Percentiles rank a stretch among this genome's conserved stretches.
phyloP scores from a whole-genome alignment of 176 grass and related monocot genomes.

The Carex cristatella region DNA sequence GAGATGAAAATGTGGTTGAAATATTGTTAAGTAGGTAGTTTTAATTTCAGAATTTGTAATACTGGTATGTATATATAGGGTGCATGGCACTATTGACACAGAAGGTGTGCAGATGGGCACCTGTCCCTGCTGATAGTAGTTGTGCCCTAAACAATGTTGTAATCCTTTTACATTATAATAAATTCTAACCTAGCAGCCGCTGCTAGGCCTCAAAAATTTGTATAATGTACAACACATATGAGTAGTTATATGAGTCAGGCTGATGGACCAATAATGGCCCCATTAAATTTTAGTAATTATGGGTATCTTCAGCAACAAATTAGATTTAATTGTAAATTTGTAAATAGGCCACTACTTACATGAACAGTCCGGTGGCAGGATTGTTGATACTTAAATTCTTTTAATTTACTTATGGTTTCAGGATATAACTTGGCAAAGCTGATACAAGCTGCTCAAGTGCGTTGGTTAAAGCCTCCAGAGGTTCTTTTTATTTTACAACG shows the following conservation, averaged over 20 bases:
- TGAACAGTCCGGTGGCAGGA: neutral
- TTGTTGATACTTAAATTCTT: neutral
- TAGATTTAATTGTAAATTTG: neutral
- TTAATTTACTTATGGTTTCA: constrained; percentile 26
- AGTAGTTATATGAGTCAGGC: neutral
- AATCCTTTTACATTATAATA: no score
- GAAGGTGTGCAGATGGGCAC: no score
- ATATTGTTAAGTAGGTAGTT: no score
- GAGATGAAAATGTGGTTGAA: no score
- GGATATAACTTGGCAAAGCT: constrained; percentile 49
- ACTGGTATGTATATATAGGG: no score
- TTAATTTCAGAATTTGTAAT: no score
- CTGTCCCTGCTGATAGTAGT: no score
- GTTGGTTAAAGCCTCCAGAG: constrained; percentile 83
- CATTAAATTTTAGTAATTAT: neutral
- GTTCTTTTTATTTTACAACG: constrained; percentile 65
- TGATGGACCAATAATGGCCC: neutral
- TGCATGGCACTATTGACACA: no score
- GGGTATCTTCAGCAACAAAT: neutral
- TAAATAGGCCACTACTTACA: neutral
- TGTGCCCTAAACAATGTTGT: no score
- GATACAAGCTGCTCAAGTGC: constrained; percentile 38
- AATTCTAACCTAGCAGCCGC: no score
- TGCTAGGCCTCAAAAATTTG: no score
- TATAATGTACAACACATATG: neutral